phyloP scores from a whole-genome alignment of 306 rosid species.

The Rosa chinensis region DNA sequence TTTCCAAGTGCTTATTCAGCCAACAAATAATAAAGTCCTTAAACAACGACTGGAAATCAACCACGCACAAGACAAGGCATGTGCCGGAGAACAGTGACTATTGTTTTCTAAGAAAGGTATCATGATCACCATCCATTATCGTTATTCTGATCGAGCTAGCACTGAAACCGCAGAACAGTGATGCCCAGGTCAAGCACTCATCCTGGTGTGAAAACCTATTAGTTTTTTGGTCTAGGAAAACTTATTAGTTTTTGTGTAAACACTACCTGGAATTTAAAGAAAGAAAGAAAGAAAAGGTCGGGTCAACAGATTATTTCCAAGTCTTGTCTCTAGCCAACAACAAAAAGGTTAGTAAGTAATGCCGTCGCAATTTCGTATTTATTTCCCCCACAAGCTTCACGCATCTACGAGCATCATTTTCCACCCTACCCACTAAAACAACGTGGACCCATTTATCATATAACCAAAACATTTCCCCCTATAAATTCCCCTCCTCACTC shows the following conservation, averaged over 20 bases:
- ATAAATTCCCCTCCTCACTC: background rate
- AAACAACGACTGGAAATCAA: background rate
- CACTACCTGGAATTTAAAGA: background rate
- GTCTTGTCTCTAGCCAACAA: background rate
- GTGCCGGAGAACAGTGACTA: background rate
- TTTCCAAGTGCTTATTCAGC: background rate
- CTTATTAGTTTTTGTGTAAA: background rate
- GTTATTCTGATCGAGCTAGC: too few relatives aligned
- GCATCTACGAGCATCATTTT: background rate
- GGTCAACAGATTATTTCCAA: slow-evolving; percentile 9
- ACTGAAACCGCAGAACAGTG: background rate
- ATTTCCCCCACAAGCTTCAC: background rate
- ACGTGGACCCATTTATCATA: background rate
- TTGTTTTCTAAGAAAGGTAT: too few relatives aligned
- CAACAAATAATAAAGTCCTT: background rate
- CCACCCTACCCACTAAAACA: background rate
- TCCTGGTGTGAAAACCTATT: background rate
- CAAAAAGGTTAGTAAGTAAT: background rate
- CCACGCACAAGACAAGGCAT: background rate
- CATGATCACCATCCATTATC: background rate
- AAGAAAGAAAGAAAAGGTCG: background rate
- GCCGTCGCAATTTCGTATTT: background rate
- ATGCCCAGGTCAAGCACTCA: too few relatives aligned
- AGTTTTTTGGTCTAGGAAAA: background rate
- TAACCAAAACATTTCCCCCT: background rate